These are phyloP conservation scores for Torulaspora indica DNA, from an alignment of 805 yeast genomes.

Conservation along the genomic window DNA sequence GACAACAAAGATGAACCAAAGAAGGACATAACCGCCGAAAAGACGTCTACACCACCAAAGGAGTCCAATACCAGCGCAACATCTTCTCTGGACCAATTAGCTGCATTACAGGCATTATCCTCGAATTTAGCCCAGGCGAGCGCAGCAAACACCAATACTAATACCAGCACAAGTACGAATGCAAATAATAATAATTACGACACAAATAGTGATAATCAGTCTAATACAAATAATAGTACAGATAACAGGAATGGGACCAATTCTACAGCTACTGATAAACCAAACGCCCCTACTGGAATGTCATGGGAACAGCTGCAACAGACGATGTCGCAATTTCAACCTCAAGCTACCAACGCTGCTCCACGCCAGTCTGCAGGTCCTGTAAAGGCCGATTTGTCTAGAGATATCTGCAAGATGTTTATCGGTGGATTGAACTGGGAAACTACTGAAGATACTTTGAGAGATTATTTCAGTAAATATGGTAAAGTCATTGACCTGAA, in stretches of 20 bases:
- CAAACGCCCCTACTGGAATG: conserved; percentile 16
- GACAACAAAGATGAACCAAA: conserved; percentile 16
- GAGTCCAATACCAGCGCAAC: conserved; percentile 18
- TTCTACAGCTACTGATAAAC: conserved; percentile 10
- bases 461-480: conserved; percentile 75
- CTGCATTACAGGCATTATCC: conserved; percentile 35
- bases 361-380: conserved; percentile 21
- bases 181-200: conserved; percentile 16
- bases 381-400: conserved; percentile 48
- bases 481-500: conserved; percentile 87
- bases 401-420: conserved; percentile 87
- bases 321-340: conserved; percentile 35
- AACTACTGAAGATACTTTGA: conserved; percentile 83
- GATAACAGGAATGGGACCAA: conserved; percentile 6
- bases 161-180: conserved; percentile 15
- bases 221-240: conserved; percentile 13
- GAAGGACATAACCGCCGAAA: conserved; percentile 12
- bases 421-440: conserved; percentile 98
- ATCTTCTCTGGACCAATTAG: conserved; percentile 33
- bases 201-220: conserved; percentile 15
- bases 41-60: conserved; percentile 18
- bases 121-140: conserved; percentile 32
- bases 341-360: conserved; percentile 22
- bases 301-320: conserved; percentile 36
- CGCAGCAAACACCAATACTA: conserved; percentile 19